These are phyloP conservation scores for Sphenostylis stenocarpa DNA, from an alignment of 306 rosid genomes.

Conservation along the genomic window DNA sequence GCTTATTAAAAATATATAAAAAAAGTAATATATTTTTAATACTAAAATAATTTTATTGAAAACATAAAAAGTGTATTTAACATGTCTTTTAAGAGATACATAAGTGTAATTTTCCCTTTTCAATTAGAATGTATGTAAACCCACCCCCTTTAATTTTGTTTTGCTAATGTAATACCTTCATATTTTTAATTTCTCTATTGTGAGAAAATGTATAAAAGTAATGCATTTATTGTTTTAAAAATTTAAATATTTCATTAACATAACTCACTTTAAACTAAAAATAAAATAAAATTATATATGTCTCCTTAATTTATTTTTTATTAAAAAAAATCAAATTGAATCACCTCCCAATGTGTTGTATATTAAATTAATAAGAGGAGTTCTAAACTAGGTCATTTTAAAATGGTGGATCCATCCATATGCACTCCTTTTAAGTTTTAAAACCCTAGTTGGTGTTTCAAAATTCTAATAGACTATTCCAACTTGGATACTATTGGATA, in stretches of 20 bases:
- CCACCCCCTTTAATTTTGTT: not conserved
- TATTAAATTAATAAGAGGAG: not conserved
- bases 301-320: not conserved
- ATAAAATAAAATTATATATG: not conserved
- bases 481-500: conserved; percentile 23
- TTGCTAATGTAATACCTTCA: not conserved
- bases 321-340: not conserved
- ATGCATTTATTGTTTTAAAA: not conserved
- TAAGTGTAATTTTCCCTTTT: not conserved
- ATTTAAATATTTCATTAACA: not conserved
- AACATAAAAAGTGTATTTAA: no score
- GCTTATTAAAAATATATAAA: no score
- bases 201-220: not conserved
- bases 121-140: not conserved
- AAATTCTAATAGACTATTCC: conserved; percentile 17
- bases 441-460: conserved; percentile 2
- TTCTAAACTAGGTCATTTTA: not conserved
- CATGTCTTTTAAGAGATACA: no score
- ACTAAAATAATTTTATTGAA: no score
- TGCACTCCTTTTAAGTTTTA: not conserved
- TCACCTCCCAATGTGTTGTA: not conserved
- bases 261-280: not conserved
- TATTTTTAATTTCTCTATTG: not conserved
- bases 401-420: conserved; percentile 5
- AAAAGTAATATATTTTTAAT: no score